These are phyloP conservation scores for Protostelium mycophagum DNA, from an alignment of 78 protist species.

Conservation along the genomic window DNA sequence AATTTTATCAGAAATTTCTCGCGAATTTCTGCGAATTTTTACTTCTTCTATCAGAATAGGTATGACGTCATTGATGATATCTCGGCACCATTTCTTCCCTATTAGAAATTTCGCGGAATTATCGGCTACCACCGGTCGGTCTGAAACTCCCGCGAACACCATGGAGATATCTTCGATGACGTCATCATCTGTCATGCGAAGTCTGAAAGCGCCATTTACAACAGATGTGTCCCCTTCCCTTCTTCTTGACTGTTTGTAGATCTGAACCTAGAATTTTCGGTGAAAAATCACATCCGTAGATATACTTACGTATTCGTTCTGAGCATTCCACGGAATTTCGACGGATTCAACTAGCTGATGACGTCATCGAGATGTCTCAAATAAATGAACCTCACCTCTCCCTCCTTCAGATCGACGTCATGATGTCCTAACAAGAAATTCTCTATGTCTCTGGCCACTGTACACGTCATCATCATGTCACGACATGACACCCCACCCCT, in stretches of 20 bases:
- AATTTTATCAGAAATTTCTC: neutral
- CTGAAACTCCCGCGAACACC: neutral
- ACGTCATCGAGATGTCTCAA: too few species aligned
- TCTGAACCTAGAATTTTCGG: conserved; percentile 6
- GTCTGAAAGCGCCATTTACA: conserved; percentile 48
- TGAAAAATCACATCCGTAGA: neutral
- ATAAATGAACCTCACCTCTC: neutral
- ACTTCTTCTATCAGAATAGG: neutral
- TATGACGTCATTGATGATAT: neutral
- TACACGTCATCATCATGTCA: too few species aligned
- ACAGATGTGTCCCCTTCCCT: conserved; percentile 90
- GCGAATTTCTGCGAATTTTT: neutral
- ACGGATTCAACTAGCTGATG: neutral
- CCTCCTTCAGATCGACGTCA: neutral
- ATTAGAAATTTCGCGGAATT: neutral
- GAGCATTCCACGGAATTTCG: neutral
- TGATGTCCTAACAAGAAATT: too few species aligned
- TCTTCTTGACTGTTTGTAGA: conserved; percentile 80
- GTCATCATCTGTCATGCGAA: neutral
- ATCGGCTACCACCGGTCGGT: neutral
- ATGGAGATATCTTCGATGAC: neutral
- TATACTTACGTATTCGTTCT: neutral
- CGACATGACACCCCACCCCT: too few species aligned
- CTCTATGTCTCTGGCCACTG: neutral
- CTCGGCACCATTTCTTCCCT: neutral